phyloP scores from a whole-genome alignment of 2,329 filamentous ascomycete genomes.

The Aureobasidium sp. region DNA sequence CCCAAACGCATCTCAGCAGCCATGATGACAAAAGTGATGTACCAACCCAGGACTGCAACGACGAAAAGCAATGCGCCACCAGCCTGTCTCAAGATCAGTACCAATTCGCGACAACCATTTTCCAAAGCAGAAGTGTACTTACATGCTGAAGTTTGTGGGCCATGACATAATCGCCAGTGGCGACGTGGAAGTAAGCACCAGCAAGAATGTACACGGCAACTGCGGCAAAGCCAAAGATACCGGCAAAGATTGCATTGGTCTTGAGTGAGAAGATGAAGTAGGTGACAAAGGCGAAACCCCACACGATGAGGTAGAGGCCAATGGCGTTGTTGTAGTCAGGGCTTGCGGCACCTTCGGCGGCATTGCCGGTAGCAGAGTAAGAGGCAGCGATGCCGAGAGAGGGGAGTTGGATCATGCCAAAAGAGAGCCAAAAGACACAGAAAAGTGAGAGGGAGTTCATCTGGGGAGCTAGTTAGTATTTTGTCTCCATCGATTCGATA shows the following conservation, averaged over 20 bases:
- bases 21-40: conserved; percentile 50
- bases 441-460: conserved; percentile 51
- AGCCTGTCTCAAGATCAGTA: conserved; percentile 23
- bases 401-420: conserved; percentile 46
- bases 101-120: background rate
- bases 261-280: conserved; percentile 47
- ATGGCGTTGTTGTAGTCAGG: conserved; percentile 45
- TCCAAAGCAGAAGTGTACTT: background rate
- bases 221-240: conserved; percentile 44
- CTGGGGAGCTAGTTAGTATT: background rate
- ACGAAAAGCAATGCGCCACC: conserved; percentile 39
- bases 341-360: conserved; percentile 39
- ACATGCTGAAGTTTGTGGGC: conserved; percentile 40
- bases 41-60: conserved; percentile 45
- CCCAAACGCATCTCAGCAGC: conserved; percentile 47
- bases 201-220: conserved; percentile 41
- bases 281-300: conserved; percentile 47
- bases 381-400: conserved; percentile 41
- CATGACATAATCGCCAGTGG: conserved; percentile 36
- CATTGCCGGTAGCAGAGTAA: conserved; percentile 37
- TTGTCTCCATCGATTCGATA: background rate
- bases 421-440: conserved; percentile 48
- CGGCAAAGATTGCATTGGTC: conserved; percentile 45
- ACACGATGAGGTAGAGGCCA: conserved; percentile 45
- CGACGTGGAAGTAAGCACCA: conserved; percentile 45